These are phyloP conservation scores for Zygosaccharomyces pseudorouxii DNA, from an alignment of 805 yeast genomes.

Conservation along the genomic window DNA sequence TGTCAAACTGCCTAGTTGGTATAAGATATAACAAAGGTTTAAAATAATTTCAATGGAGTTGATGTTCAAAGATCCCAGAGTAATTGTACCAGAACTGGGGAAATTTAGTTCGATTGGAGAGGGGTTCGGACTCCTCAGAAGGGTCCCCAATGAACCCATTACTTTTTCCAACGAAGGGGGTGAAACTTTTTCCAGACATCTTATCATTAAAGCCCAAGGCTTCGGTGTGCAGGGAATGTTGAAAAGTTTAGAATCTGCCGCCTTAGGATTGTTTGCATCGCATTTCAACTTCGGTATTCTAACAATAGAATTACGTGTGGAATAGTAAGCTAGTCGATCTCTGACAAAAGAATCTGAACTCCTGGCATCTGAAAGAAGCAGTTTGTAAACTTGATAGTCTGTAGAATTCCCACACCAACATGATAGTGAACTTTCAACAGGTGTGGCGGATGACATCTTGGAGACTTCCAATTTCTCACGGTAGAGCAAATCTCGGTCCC, in stretches of 20 bases:
- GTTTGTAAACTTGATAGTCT: slow-evolving; percentile 49
- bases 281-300: slow-evolving; percentile 34
- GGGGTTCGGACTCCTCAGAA: slow-evolving; percentile 2
- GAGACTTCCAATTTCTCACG: slow-evolving; percentile 81
- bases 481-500: slow-evolving; percentile 64
- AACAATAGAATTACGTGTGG: slow-evolving; percentile 49
- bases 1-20: slow-evolving; percentile 23
- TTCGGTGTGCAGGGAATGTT: slow-evolving; percentile 46
- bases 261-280: slow-evolving; percentile 14
- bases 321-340: slow-evolving; percentile 42
- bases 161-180: slow-evolving; percentile 45
- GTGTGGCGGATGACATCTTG: slow-evolving; percentile 76
- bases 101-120: slow-evolving; percentile 43
- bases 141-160: slow-evolving; percentile 25
- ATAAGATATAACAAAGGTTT: slow-evolving; percentile 53
- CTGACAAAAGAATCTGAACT: slow-evolving; percentile 10
- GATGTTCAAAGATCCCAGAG: slow-evolving; percentile 68
- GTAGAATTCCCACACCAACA: slow-evolving; percentile 83
- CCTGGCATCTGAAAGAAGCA: slow-evolving; percentile 10
- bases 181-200: slow-evolving; percentile 55
- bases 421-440: slow-evolving; percentile 38
- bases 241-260: slow-evolving; percentile 34
- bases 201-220: slow-evolving; percentile 49
- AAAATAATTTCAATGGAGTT: slow-evolving; percentile 63
- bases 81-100: slow-evolving; percentile 82